phyloP scores from a whole-genome alignment of 129 eudicot species.

The Pittosporum tobira region DNA sequence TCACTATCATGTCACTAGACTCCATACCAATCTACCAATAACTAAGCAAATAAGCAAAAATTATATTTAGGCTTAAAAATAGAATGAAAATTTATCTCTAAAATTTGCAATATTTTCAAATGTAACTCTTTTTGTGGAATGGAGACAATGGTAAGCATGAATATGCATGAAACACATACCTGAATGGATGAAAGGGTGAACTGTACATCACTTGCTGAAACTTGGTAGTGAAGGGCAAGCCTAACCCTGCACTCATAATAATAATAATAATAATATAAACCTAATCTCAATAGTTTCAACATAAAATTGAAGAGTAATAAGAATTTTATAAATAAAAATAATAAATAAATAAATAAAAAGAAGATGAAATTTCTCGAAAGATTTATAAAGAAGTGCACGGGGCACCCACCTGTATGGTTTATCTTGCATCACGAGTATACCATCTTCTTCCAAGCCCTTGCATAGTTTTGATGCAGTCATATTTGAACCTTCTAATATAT shows the following conservation, averaged over 20 bases:
- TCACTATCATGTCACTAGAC: too few relatives aligned
- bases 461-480: conserved; percentile 49
- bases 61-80: too few relatives aligned
- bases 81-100: too few relatives aligned
- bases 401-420: conserved; percentile 58
- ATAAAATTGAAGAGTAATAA: not conserved
- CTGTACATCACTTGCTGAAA: conserved; percentile 73
- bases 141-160: too few relatives aligned
- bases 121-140: too few relatives aligned
- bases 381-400: not conserved
- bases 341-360: not conserved
- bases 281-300: not conserved
- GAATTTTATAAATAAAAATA: not conserved
- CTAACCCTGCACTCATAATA: conserved; percentile 44
- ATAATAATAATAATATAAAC: not conserved
- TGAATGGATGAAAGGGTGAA: conserved; percentile 65
- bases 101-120: too few relatives aligned
- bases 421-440: conserved; percentile 61
- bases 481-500: conserved; percentile 40
- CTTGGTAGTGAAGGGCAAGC: conserved; percentile 85
- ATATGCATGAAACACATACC: conserved; percentile 26
- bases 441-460: conserved; percentile 57
- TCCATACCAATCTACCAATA: not conserved
- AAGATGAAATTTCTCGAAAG: not conserved
- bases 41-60: not conserved